phyloP scores from a whole-genome alignment of 257 asterid genomes.

The Solanum sparsipilum region DNA sequence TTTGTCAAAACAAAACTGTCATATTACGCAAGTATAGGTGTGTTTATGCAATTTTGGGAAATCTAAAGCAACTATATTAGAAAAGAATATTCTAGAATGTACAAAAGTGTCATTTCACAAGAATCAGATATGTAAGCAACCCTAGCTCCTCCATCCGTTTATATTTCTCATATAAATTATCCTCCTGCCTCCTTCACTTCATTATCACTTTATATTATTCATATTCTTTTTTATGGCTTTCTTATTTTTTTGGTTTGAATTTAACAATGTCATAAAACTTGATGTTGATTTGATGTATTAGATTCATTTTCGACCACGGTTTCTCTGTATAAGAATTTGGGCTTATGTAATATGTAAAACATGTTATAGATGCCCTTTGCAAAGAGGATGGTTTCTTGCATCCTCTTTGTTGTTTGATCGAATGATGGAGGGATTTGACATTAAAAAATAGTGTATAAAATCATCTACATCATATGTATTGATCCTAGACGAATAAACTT shows the following conservation, averaged over 20 bases:
- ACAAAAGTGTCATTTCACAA: background rate
- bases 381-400: background rate
- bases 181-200: background rate
- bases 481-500: background rate
- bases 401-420: background rate
- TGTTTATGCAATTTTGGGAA: background rate
- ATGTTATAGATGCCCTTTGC: background rate
- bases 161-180: background rate
- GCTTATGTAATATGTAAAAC: background rate
- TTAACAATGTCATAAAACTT: background rate
- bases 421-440: background rate
- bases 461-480: too few relatives aligned
- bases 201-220: background rate
- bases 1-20: background rate
- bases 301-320: background rate
- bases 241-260: background rate
- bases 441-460: background rate
- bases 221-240: background rate
- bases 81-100: background rate
- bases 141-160: background rate
- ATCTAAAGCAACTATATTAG: background rate
- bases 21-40: background rate
- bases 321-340: background rate
- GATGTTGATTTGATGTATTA: background rate
- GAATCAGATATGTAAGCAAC: background rate